phyloP scores from a whole-genome alignment of 148 eudicot genomes.

The Amaranthus hypochondriacus region DNA sequence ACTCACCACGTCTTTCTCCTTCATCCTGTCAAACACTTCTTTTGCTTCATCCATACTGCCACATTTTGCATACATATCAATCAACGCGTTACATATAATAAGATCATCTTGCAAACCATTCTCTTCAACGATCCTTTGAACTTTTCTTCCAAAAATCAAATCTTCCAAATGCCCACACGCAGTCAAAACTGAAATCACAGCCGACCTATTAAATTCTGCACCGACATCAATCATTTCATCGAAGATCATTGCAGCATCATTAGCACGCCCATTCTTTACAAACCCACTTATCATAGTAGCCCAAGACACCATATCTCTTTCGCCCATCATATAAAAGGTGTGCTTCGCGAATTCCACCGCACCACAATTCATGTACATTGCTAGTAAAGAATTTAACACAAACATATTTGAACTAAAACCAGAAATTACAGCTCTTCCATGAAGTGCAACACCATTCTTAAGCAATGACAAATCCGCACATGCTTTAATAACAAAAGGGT shows the following conservation, averaged over 20 bases:
- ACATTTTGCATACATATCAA: slow-evolving; percentile 74
- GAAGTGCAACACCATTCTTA: slow-evolving; percentile 40
- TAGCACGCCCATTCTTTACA: slow-evolving; percentile 36
- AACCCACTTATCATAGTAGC: slow-evolving; percentile 65
- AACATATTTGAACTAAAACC: slow-evolving; percentile 35
- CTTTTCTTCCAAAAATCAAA: slow-evolving; percentile 37
- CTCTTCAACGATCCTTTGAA: slow-evolving; percentile 46
- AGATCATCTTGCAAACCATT: slow-evolving; percentile 32
- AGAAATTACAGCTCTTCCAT: slow-evolving; percentile 39
- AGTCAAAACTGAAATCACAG: slow-evolving; percentile 54
- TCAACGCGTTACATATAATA: slow-evolving; percentile 47
- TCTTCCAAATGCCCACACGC: slow-evolving; percentile 49
- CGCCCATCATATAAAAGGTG: slow-evolving; percentile 43
- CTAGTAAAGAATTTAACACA: slow-evolving; percentile 51
- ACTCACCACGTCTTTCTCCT: slow-evolving; percentile 56
- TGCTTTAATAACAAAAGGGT: slow-evolving; percentile 62
- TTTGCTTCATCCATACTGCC: slow-evolving; percentile 51
- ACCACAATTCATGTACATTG: slow-evolving; percentile 68
- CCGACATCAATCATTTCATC: slow-evolving; percentile 40
- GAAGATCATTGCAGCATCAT: slow-evolving; percentile 39
- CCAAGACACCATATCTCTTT: slow-evolving; percentile 48
- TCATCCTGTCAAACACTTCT: slow-evolving; percentile 38
- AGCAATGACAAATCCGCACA: slow-evolving; percentile 42
- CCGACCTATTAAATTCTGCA: slow-evolving; percentile 33
- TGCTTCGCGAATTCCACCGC: slow-evolving; percentile 37